Evolutionary conservation across 345 rosid species (phyloP).

Genomic region (Physaria fendleri): DNA sequence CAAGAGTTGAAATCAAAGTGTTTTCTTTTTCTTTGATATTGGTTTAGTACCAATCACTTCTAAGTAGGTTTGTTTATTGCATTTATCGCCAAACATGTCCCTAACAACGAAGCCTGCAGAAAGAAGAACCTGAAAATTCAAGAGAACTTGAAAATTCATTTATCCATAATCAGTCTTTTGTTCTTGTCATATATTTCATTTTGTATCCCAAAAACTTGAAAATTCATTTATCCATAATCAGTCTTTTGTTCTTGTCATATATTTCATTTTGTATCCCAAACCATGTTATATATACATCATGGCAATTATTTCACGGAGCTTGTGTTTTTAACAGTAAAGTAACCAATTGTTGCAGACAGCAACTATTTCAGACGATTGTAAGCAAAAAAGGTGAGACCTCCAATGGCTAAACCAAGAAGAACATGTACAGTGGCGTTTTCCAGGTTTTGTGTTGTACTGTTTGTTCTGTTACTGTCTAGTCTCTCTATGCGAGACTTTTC

Average conservation of each 20-base stretch:
- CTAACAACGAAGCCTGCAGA: no score
- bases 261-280: slow-evolving; percentile 10
- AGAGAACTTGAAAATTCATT: no score
- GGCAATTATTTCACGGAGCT: not conserved
- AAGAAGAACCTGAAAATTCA: no score
- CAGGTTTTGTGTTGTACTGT: slow-evolving; percentile 28
- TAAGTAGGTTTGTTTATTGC: no score
- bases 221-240: no score
- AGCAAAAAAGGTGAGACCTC: slow-evolving; percentile 47
- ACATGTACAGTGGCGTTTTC: slow-evolving; percentile 41
- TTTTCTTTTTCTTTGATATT: no score
- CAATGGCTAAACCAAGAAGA: slow-evolving; percentile 54
- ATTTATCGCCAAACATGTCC: no score
- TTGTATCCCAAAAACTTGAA: slow-evolving; percentile 15
- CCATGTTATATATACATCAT: slow-evolving; percentile 27
- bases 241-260: slow-evolving; percentile 16
- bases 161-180: slow-evolving; percentile 20
- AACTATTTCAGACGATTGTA: slow-evolving; percentile 26
- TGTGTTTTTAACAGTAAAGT: not conserved
- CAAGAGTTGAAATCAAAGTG: no score
- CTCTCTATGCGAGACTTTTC: slow-evolving; percentile 60
- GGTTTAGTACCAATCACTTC: no score
- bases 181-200: slow-evolving; percentile 7
- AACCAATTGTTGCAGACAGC: slow-evolving; percentile 6
- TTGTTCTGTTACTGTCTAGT: slow-evolving; percentile 28